These are phyloP conservation scores for Balamuthia mandrillaris DNA, from an alignment of 208 protist genomes.

Conservation along the genomic window DNA sequence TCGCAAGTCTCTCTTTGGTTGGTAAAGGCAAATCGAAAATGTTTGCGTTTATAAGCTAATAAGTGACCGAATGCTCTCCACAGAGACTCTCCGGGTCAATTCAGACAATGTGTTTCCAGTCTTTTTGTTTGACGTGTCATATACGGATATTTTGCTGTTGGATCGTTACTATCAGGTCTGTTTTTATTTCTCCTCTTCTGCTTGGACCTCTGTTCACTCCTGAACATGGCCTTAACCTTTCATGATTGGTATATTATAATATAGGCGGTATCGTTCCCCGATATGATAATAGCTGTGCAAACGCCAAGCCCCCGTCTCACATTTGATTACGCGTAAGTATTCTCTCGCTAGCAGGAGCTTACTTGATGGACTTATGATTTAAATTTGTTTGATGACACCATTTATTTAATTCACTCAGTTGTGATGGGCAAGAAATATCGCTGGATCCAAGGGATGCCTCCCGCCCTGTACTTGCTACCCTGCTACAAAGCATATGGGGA, in stretches of 20 bases:
- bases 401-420: neutral
- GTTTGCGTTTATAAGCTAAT: neutral
- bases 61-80: neutral
- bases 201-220: no score
- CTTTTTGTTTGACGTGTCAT: neutral
- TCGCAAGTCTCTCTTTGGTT: neutral
- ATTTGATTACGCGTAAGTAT: neutral
- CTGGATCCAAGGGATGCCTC: neutral
- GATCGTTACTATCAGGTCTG: neutral
- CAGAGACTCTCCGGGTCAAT: neutral
- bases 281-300: conserved; percentile 9
- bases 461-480: neutral
- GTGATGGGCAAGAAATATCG: neutral
- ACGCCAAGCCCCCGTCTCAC: neutral
- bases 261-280: neutral
- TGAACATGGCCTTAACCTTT: no score
- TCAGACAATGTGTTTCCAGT: neutral
- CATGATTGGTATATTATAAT: neutral
- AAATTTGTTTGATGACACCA: neutral
- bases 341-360: no score
- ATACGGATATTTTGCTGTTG: neutral
- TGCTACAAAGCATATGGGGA: neutral
- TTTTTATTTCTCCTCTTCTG: neutral
- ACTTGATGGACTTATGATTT: neutral
- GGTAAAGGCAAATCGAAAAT: neutral